Evolutionary conservation across 2,329 filamentous ascomycete genomes (phyloP), one percentile per base, ranked within the genome.

Genomic region (Paraconiothyrium sp.): DNA sequence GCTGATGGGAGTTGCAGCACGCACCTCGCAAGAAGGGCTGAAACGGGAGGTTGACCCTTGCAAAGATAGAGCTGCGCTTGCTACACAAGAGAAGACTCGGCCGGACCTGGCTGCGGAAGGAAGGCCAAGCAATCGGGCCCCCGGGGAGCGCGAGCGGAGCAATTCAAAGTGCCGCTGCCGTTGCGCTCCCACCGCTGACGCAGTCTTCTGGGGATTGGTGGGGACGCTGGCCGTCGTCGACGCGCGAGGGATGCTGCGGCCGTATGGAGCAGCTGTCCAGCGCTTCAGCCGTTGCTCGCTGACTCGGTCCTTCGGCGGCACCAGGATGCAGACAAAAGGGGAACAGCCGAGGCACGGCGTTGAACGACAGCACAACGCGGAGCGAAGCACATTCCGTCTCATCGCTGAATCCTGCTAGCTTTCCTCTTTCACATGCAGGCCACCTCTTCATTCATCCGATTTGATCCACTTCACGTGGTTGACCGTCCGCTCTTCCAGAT

Each of bases 381-480:
- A 41, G 39, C 16, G 20, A 41, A 39, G 11, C 37, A 14, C 14
- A 39, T 39, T 16, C 10, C 37, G 37, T 39, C 10, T 39, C 5
- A 6, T 41, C 14, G 37, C 37, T 41, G 37, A 6, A 30, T 4
- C 27, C 6, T 30, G 27, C 27, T 30, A 30, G 20, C 27, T 30
- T 30, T 30, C 27, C 27, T 4, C 27, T 30, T 30, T 30, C 27
- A 30, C 27, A 30, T 30, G 27, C 27, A 30, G 27, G 27, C 27
- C 27, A 30, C 37, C 39, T 41, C n/a, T 5, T 20, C n/a, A 41
- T 50, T 41, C 46, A n/a, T 62, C 56, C 8, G 67, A 71, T 30
- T 61, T 64, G 54, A 77, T 76, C 74, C 73, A 75, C 64, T 73
- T 74, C 34, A 67, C 55, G 49, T 72, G 69, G 49, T 74, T 72